A percentile compares a stretch with the other conserved stretches of the same genome.
These are phyloP conservation scores for Sporothrix brunneoviolacea DNA, from an alignment of 2,329 filamentous ascomycete genomes.

Conservation along the genomic window DNA sequence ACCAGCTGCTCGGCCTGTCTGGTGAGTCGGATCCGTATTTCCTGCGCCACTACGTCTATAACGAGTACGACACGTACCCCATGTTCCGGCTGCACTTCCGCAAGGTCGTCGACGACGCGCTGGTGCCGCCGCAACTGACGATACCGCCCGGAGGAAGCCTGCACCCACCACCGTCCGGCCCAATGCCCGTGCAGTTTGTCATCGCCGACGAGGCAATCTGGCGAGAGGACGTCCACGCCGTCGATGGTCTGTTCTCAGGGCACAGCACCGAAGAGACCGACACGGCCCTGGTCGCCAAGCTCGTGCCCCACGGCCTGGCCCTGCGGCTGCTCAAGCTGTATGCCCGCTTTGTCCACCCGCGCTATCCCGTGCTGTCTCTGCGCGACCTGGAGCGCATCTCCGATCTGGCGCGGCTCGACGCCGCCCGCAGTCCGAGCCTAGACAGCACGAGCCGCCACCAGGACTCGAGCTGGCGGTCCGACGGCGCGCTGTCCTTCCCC, in stretches of 20 bases:
- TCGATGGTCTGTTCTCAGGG: slow-evolving; percentile 15
- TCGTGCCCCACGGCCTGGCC: slow-evolving; percentile 18
- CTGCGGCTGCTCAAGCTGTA: slow-evolving; percentile 18
- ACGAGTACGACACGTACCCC: slow-evolving; percentile 18
- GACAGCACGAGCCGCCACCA: not conserved
- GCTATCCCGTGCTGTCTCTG: slow-evolving; percentile 19
- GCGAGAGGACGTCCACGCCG: slow-evolving; percentile 18
- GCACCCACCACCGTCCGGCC: slow-evolving; percentile 2
- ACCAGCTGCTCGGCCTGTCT: slow-evolving; percentile 21
- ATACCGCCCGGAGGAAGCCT: not conserved
- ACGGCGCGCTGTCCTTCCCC: slow-evolving; percentile 7
- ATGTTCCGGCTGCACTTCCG: slow-evolving; percentile 23
- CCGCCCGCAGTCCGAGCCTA: not conserved
- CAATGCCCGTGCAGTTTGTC: slow-evolving; percentile 20
- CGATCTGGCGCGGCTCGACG: no score
- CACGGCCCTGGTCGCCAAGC: slow-evolving; percentile 15
- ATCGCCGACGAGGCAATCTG: slow-evolving; percentile 21
- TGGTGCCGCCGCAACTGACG: not conserved
- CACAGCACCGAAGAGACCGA: slow-evolving; percentile 16
- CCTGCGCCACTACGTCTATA: slow-evolving; percentile 20
- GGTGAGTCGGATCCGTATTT: slow-evolving; percentile 23
- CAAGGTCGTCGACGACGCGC: slow-evolving; percentile 17
- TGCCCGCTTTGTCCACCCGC: slow-evolving; percentile 18
- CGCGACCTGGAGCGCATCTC: slow-evolving; percentile 16
- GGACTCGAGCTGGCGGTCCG: not conserved